Evolutionary conservation across 2,329 filamentous ascomycete genomes (phyloP), one percentile per base, ranked within the genome.

Genomic region (Cryphonectria nitschkei): DNA sequence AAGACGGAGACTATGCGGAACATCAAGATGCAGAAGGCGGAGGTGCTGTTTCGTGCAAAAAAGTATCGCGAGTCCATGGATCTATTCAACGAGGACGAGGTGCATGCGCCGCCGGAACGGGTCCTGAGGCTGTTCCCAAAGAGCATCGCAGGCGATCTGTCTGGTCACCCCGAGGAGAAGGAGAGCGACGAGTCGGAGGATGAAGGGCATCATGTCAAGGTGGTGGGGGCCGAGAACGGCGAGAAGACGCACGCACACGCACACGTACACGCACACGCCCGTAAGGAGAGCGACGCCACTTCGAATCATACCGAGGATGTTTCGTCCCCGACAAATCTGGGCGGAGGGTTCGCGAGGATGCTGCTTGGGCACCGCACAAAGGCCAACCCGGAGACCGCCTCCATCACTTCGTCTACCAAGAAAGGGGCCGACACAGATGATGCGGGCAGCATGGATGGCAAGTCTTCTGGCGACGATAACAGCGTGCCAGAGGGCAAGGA

Each of bases 11-110:
- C 93, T 13, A 85, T 97, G 72, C 89, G 95, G 39, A 92, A 97
- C 76, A 90, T 97, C 76, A 97, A 95, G 82, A 96, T 97, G 83
- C 87, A 92, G 75, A 99, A 99, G 79, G 96, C 95, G 0, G 93
- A 97, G 79, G 83, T 86, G 19, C 83, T 98, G 5, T 99, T 99
- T 76, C 89, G 90, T 71, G 85, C 93, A 75, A 92, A 90, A 75
- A 97, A 92, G 78, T 99, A 95, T 77, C 88, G 91, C 54, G 91
- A 94, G 65, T 92, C 95, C 1, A 87, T 99, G 82, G 95, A 98
- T 75, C 82, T 99, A 1, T 98, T 98, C 81, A 90, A 89, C 68
- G 88, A 89, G 75, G 93, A 93, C 3, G 92, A 96, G 68, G 94
- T 98, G 2, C 90, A 93, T 75, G 95, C 96, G 0, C 93, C 96